phyloP scores from a whole-genome alignment of 1,284 basidiomycete genomes.

The Salmacisia buchloeana region DNA sequence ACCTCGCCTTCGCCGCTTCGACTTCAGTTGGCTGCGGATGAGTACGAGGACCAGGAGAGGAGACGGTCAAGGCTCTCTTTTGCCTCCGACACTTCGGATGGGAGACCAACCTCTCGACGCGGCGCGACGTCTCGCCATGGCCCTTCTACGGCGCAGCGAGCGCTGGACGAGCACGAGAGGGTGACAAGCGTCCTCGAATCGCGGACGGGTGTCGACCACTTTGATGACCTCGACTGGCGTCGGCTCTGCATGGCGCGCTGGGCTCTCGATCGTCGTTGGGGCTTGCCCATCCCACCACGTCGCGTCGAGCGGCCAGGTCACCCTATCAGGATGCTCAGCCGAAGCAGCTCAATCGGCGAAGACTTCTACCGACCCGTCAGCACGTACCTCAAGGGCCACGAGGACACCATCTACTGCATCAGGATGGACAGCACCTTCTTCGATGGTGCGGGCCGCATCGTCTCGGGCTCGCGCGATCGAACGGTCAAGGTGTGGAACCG shows the following conservation, averaged over 20 bases:
- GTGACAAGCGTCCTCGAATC: background rate
- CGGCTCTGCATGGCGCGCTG: constrained; percentile 21
- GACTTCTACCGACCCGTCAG: constrained; percentile 14
- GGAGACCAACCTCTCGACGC: too few relatives aligned
- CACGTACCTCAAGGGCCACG: constrained; percentile 27
- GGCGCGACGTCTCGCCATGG: background rate
- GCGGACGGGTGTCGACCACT: background rate
- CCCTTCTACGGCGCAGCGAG: background rate
- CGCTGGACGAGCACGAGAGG: background rate
- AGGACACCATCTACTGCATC: constrained; percentile 37
- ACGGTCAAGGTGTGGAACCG: constrained; percentile 39
- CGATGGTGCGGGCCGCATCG: constrained; percentile 26
- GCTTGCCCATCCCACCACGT: constrained; percentile 12
- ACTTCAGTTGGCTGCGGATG: background rate
- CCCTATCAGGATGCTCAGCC: background rate
- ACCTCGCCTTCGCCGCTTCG: background rate
- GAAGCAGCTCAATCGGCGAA: constrained; percentile 14
- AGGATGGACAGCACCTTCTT: constrained; percentile 20
- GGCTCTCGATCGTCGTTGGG: constrained; percentile 24
- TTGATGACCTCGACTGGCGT: constrained; percentile 16
- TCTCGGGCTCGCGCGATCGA: constrained; percentile 32
- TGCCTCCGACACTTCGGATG: too few relatives aligned
- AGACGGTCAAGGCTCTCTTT: too few relatives aligned
- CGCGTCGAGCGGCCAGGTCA: background rate
- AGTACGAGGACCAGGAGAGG: too few relatives aligned